These are phyloP conservation scores for Reutealis trisperma DNA, from an alignment of 345 rosid genomes.

Conservation along the genomic window DNA sequence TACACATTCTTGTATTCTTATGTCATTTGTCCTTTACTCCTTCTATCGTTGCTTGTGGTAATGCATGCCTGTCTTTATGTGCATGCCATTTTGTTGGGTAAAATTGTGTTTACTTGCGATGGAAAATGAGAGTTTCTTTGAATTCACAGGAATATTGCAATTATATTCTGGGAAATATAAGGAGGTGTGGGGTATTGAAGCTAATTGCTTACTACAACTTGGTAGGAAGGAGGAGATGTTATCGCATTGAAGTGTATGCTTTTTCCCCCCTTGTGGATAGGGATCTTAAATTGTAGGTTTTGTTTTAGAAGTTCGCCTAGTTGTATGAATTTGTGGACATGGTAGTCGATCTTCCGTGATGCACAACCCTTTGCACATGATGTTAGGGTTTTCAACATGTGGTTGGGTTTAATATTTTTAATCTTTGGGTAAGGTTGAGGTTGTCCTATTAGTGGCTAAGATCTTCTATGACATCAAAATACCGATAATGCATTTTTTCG, in stretches of 20 bases:
- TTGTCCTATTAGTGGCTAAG: no score
- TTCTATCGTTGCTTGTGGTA: neutral
- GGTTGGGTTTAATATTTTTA: no score
- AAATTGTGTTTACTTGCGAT: neutral
- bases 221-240: neutral
- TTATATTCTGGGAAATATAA: neutral
- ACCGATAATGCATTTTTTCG: no score
- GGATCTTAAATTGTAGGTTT: neutral
- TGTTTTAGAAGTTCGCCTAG: neutral
- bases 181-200: neutral
- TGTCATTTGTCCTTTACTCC: neutral
- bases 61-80: neutral
- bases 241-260: neutral
- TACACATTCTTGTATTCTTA: neutral
- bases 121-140: neutral
- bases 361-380: neutral
- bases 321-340: neutral
- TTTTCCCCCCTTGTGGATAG: neutral
- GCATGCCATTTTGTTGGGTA: no score
- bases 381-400: neutral
- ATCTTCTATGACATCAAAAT: no score
- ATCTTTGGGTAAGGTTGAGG: no score
- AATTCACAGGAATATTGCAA: neutral
- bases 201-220: neutral
- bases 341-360: neutral